Base-by-base conservation (phyloP, 176 grass and related monocot species). In the Oryza brachyantha region DNA sequence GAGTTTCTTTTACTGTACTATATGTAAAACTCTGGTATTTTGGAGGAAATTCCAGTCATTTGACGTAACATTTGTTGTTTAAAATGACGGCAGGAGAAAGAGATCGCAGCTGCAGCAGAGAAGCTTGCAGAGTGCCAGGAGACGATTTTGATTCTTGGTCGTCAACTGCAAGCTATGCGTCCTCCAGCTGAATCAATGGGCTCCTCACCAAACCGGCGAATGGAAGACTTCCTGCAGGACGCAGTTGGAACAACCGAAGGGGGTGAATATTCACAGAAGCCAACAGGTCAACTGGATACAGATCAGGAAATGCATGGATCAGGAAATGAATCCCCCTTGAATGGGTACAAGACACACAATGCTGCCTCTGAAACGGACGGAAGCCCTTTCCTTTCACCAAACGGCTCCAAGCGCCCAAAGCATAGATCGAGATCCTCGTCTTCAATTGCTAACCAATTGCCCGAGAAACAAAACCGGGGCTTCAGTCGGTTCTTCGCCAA, bases 91-190 rank as follows among this genome's bases (percentile, higher is more conserved):
- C 76, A 99, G 96, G 96, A 91, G 80, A 90, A 84, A 67, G 96
- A 90, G 68, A 96, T 99, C 79, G 72, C 86, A 24, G 83, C 96
- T 29, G 96, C 96, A 71, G 90, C 96, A 66, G 96, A 99, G 72
- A 99, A 96, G 81, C 90, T 99, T 59, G 88, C 86, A 10, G 92
- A 99, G 71, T 99, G 96, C 86, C 96, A 99, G 77, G 96, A 99
- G 77, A 99, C 92, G 0, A 99, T 99, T 24, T 46, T 99, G 68
- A 80, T 99, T 67, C 90, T 99, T 71, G 92, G 96, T 50, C 86
- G 90, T 22, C 96, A 99, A 71, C 82, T 99, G 41, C 96, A 99
- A 89, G 22, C 92, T 29, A 74, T 99, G 78, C 96, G 90, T 38
- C 92, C 96, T 31, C 88, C 90, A 59, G 52, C 75, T 27, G 96